Conservation (phyloP, 108 stramenopile species). For the Epithemia pelagica region DNA sequence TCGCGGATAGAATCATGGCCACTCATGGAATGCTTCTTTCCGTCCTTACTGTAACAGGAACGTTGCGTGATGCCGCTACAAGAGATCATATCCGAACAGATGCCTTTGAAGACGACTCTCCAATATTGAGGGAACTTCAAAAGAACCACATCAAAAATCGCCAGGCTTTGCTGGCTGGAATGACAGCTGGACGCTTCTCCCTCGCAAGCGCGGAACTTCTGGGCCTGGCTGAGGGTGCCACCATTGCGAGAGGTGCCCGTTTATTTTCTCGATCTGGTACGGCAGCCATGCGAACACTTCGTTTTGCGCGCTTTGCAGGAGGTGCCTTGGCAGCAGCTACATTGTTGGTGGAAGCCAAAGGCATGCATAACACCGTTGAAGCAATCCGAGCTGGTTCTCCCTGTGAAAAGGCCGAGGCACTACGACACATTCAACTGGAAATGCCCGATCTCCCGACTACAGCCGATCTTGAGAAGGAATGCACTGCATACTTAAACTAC, state of each 20-base stretch:
- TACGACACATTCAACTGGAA: slow-evolving; percentile 18
- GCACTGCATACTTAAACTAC: slow-evolving; percentile 27
- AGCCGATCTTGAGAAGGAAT: slow-evolving; percentile 28
- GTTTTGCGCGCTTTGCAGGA: slow-evolving; percentile 31
- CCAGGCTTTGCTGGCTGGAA: slow-evolving; percentile 6
- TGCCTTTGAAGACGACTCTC: neutral
- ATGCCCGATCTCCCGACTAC: slow-evolving; percentile 28
- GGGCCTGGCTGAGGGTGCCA: slow-evolving; percentile 5
- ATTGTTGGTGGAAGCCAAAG: slow-evolving; percentile 28
- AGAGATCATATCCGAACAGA: slow-evolving; percentile 35
- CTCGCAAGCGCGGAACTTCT: slow-evolving; percentile 6
- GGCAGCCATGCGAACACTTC: slow-evolving; percentile 14
- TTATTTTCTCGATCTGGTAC: slow-evolving; percentile 12
- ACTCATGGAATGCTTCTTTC: slow-evolving; percentile 43
- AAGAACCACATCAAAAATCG: neutral
- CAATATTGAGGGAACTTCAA: neutral
- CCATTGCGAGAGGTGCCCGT: neutral
- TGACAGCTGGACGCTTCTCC: slow-evolving; percentile 1
- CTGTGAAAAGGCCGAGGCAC: slow-evolving; percentile 31
- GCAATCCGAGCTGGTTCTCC: slow-evolving; percentile 31
- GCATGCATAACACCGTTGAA: slow-evolving; percentile 19
- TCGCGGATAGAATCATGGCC: slow-evolving; percentile 58
- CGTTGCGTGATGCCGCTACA: slow-evolving; percentile 50
- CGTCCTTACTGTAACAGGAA: slow-evolving; percentile 46
- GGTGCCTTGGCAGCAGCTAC: slow-evolving; percentile 32